These are phyloP conservation scores for Caryopteris hybrid DNA, from an alignment of 305 asterid genomes.

Conservation along the genomic window DNA sequence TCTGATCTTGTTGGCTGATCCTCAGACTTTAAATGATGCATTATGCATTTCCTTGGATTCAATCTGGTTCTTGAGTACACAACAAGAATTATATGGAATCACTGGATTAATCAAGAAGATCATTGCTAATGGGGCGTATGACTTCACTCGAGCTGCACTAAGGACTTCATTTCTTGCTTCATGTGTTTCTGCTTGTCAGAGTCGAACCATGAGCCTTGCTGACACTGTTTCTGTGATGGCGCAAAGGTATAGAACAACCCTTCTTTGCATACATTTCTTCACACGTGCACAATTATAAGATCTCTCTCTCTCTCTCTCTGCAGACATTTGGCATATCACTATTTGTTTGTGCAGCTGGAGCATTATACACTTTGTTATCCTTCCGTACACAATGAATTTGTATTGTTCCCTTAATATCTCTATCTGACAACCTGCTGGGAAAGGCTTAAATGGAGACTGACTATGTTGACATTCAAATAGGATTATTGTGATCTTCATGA, in stretches of 20 bases:
- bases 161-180: constrained; percentile 98
- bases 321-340: background rate
- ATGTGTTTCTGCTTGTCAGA: constrained; percentile 95
- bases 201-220: constrained; percentile 91
- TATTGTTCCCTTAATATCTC: background rate
- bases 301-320: background rate
- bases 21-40: constrained; percentile 88
- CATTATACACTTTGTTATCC: background rate
- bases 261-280: background rate
- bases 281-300: background rate
- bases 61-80: constrained; percentile 83
- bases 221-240: constrained; percentile 96
- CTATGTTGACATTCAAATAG: background rate
- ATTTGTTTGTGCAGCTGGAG: background rate
- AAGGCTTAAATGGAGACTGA: background rate
- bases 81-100: constrained; percentile 68
- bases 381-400: background rate
- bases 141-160: constrained; percentile 86
- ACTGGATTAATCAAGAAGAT: constrained; percentile 81
- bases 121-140: constrained; percentile 76
- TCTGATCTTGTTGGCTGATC: constrained; percentile 77
- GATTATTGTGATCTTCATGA: background rate
- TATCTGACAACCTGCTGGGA: background rate
- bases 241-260: constrained; percentile 53
- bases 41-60: constrained; percentile 89